Percentiles rank a stretch among this genome's conserved stretches.
Evolutionary conservation across 2,329 filamentous ascomycete genomes (phyloP).

Genomic region (Phialophora verrucosa): DNA sequence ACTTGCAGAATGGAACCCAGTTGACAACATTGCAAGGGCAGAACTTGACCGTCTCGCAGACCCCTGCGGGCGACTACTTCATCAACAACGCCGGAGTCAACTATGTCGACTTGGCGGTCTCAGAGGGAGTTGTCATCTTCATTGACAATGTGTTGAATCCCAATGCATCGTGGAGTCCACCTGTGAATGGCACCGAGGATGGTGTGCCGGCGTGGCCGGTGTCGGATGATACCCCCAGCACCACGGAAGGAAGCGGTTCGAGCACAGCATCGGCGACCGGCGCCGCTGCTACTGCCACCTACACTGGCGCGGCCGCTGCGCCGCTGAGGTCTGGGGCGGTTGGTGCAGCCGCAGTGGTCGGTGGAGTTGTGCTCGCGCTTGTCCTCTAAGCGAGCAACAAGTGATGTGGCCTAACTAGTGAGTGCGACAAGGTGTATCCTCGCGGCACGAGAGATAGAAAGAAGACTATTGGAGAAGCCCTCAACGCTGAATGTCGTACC

Average conservation of each 20-base stretch:
- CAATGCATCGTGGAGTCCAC: constrained; percentile 16
- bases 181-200: constrained; percentile 20
- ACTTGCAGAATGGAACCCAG: constrained; percentile 21
- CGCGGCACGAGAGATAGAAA: background rate
- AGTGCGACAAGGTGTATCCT: background rate
- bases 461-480: background rate
- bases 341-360: background rate
- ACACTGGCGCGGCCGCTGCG: background rate
- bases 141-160: constrained; percentile 32
- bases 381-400: background rate
- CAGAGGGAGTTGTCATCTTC: constrained; percentile 24
- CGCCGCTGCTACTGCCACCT: background rate
- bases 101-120: constrained; percentile 24
- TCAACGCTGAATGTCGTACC: background rate
- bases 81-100: constrained; percentile 25
- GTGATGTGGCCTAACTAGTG: background rate
- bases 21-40: constrained; percentile 28
- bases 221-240: constrained; percentile 8
- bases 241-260: background rate
- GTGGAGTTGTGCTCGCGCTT: background rate
- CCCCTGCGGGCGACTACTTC: constrained; percentile 19
- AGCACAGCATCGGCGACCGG: background rate
- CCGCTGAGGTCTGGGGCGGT: background rate
- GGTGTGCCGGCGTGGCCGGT: constrained; percentile 23
- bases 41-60: constrained; percentile 18